phyloP scores from a whole-genome alignment of 148 eudicot genomes.

The Simmondsia chinensis region DNA sequence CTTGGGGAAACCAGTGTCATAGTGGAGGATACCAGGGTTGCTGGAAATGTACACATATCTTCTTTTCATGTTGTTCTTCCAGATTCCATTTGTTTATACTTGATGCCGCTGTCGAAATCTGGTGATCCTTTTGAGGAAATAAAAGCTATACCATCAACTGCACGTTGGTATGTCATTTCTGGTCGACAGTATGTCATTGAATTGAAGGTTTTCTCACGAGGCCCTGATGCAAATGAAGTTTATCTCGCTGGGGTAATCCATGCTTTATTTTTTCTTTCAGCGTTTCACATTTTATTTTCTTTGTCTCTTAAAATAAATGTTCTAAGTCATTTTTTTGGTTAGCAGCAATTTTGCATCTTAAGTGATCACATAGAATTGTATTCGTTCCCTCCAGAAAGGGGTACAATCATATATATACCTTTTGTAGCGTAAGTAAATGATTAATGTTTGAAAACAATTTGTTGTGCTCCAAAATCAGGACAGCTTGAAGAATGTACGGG shows the following conservation, averaged over 20 bases:
- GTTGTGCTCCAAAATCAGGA: too few species aligned
- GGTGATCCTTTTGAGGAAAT: slow-evolving; percentile 50
- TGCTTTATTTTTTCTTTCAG: slow-evolving; percentile 2
- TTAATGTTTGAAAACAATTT: too few species aligned
- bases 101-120: slow-evolving; percentile 48
- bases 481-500: too few species aligned
- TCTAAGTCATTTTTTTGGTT: too few species aligned
- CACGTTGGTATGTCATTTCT: slow-evolving; percentile 68
- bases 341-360: too few species aligned
- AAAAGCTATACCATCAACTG: slow-evolving; percentile 41
- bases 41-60: slow-evolving; percentile 71
- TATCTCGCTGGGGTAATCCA: slow-evolving; percentile 49
- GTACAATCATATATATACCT: too few species aligned
- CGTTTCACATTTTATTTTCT: too few species aligned
- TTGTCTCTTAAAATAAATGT: too few species aligned
- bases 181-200: slow-evolving; percentile 54
- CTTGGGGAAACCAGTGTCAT: slow-evolving; percentile 58
- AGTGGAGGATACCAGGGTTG: slow-evolving; percentile 85
- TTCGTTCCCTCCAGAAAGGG: too few species aligned
- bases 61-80: slow-evolving; percentile 78
- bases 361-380: too few species aligned
- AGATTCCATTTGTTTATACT: slow-evolving; percentile 45
- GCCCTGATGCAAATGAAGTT: slow-evolving; percentile 48
- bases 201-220: slow-evolving; percentile 54
- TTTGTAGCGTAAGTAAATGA: too few species aligned